A percentile compares a stretch with the other conserved stretches of the same genome.
Evolutionary conservation across 345 rosid species (phyloP).

Genomic region (Balakata baccata): DNA sequence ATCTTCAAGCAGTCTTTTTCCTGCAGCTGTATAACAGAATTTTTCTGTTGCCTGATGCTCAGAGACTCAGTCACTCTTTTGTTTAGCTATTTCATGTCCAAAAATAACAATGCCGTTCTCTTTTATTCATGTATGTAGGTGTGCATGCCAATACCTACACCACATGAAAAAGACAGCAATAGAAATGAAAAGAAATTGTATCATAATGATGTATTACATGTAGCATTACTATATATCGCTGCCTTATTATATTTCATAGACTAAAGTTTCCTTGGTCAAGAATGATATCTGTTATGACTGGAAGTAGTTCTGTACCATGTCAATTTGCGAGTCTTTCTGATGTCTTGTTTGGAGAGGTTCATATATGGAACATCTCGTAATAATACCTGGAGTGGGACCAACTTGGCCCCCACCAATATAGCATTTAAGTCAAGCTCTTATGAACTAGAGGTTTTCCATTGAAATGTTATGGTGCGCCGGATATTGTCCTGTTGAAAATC

Average conservation of each 20-base stretch:
- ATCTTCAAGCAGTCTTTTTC: not conserved
- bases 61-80: not conserved
- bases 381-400: no score
- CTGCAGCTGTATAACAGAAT: not conserved
- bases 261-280: no score
- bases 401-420: not conserved
- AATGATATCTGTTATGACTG: no score
- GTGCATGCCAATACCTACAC: not conserved
- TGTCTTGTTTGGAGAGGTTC: no score
- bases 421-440: not conserved
- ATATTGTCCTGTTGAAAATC: not conserved
- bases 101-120: no score
- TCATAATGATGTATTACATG: not conserved
- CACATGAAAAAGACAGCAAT: not conserved
- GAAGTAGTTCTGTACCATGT: no score
- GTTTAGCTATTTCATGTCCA: not conserved
- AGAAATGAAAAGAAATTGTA: not conserved
- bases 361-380: no score
- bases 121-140: no score
- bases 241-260: not conserved
- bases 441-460: not conserved
- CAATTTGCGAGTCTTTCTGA: no score
- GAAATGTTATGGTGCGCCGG: not conserved
- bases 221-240: not conserved
- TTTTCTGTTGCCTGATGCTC: not conserved